Conservation (phyloP, 805 yeast genomes). For the Kockiozyma suomiensis region DNA sequence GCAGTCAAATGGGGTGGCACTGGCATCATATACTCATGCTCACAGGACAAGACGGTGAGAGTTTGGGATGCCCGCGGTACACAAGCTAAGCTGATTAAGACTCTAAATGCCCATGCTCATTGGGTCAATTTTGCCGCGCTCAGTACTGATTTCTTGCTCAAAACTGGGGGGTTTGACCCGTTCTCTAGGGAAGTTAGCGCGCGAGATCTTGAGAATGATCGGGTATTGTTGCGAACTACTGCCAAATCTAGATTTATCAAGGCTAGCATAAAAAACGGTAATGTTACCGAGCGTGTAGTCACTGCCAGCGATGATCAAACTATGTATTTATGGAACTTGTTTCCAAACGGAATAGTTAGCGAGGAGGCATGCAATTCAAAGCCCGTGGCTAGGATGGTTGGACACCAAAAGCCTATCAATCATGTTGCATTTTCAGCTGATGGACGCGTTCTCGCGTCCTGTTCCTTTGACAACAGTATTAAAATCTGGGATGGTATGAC, state of each 20-base stretch:
- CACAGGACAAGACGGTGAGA: constrained; percentile 92
- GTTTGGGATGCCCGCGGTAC: constrained; percentile 68
- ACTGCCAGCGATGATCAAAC: constrained; percentile 98
- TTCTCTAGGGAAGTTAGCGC: constrained; percentile 36
- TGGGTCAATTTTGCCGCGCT: constrained; percentile 96
- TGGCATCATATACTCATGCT: constrained; percentile 79
- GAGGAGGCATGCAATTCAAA: constrained; percentile 57
- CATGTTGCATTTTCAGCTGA: constrained; percentile 96
- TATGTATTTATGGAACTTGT: constrained; percentile 96
- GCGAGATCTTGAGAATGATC: constrained; percentile 16
- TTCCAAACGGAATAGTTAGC: constrained; percentile 36
- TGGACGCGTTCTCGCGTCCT: constrained; percentile 85
- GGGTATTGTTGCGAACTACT: constrained; percentile 51
- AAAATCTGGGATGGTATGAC: constrained; percentile 95
- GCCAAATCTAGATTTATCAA: constrained; percentile 67
- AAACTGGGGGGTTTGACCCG: constrained; percentile 86
- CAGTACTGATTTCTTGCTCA: constrained; percentile 83
- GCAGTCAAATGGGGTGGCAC: constrained; percentile 98
- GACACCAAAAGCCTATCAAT: constrained; percentile 94
- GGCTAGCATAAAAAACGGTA: constrained; percentile 61
- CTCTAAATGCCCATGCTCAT: constrained; percentile 88
- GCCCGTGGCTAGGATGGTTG: constrained; percentile 92
- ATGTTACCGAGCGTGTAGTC: constrained; percentile 71
- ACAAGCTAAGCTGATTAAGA: constrained; percentile 42
- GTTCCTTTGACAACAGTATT: constrained; percentile 93